Evolutionary conservation across 2,329 filamentous ascomycete genomes (phyloP), one percentile per base, ranked within the genome.

Genomic region (Trichoderma guizhouense): DNA sequence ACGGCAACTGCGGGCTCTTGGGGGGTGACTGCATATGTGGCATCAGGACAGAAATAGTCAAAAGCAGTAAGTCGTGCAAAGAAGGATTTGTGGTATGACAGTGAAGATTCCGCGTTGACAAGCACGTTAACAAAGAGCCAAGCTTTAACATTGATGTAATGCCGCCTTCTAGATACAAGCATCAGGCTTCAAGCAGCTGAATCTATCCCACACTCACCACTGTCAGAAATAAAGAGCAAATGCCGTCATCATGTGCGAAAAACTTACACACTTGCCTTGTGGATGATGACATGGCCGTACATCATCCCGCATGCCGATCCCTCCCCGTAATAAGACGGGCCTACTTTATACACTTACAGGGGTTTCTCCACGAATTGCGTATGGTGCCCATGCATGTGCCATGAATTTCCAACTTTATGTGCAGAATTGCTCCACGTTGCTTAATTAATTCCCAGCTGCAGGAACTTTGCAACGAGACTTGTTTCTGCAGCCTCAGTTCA

Each of bases 201-300:
- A 43, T 12, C 43, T 65, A 24, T 30, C 2, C 11, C 14, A 39
- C 43, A 12, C 43, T 24, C 62, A 12, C 7, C 43, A 14, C 7
- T 18, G 14, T 11, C 43, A 18, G 39, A 6, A 39, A n/a, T 58
- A 24, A 64, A 21, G 15, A 34, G 62, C 11, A 61, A 32, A 47
- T 69, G 66, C 66, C 66, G 66, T 69, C 66, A 69, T 69, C 65
- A 43, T 69, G 66, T 61, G 66, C 55, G 53, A 24, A 61, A 43
- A 30, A 30, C 26, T 11, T 18, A 39, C 24, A 55, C 28, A 34
- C 21, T 5, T 26, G 12, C 18, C 34, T 26, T 14, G n/a, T 9
- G 24, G 24, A 36, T 36, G 34, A 68, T 58, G 65, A 61, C 66
- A 69, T 32, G 39, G 26, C 21, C 34, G n/a, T 55, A 67, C 64